Base-by-base conservation (phyloP, 352 stramenopile genomes). In the Phytophthora lateralis region DNA sequence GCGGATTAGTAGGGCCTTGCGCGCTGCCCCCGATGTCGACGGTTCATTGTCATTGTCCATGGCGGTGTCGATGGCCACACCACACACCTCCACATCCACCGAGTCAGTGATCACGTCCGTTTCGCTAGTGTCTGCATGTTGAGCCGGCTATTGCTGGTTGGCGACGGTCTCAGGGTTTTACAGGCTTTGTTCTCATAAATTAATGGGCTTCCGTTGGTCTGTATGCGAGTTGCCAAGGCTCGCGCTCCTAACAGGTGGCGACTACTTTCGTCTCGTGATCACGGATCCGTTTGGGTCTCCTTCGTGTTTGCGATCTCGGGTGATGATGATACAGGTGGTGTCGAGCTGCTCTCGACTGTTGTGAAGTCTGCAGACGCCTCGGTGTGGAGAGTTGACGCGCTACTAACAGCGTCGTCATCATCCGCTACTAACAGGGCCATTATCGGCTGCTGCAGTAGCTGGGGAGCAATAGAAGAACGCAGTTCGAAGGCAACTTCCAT, bases 401-500 rank as follows among this genome's bases (percentile, higher is more conserved):
- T 62, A 32, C 30, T 72, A 35, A n/a, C 56, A 26, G 41, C 47
- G 30, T 4, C 38, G 17, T 49, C 55, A 46, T 50, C 54, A 15
- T 43, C 65, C 30, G 38, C 44, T n/a, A 52, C 39, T 20, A 24
- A 24, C 21, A 24, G 21, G 2, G 52, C 55, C 15, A 46, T 41
- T n/a, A 65, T 52, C 35, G 45, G 60, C 20, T 73, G 69, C 21
- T 68, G 57, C 8, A 72, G 65, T 27, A 89, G 48, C 49, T 80
- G 44, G 11, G 78, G 77, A 15, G 71, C 73, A 20, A 91, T 75
- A 42, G 69, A 73, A 6, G 78, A 80, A 4, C 83, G 81, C 35
- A 92, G 55, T 42, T 82, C 78, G 48, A 83, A 90, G 7, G 80
- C 76, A 15, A 89, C 78, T 52, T 92, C 69, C 73, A 89, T 82